A percentile compares a stretch with the other conserved stretches of the same genome.
phyloP scores from a whole-genome alignment of 2,329 filamentous ascomycete species.

The Fusarium duplospermum region DNA sequence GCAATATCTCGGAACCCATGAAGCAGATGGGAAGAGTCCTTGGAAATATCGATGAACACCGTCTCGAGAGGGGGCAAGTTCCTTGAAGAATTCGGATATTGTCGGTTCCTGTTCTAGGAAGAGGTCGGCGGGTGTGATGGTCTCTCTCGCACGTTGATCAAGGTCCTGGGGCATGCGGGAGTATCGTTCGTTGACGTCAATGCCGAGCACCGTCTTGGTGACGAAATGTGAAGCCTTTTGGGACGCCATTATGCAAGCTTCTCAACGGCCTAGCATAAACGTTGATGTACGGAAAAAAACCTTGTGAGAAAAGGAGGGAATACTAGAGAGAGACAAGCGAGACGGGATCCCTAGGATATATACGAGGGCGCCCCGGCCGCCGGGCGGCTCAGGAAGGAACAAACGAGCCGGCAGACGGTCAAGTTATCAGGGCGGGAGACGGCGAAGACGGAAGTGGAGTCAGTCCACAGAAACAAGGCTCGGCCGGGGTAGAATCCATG shows the following conservation, averaged over 20 bases:
- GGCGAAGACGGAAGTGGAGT: slow-evolving; percentile 12
- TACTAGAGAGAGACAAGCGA: not conserved
- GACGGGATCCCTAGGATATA: slow-evolving; percentile 15
- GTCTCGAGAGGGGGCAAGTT: slow-evolving; percentile 61
- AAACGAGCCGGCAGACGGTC: slow-evolving; percentile 15
- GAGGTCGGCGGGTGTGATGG: slow-evolving; percentile 43
- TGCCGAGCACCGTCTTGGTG: slow-evolving; percentile 46
- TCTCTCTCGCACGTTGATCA: slow-evolving; percentile 38
- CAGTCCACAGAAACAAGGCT: slow-evolving; percentile 15
- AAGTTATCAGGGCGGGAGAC: slow-evolving; percentile 2
- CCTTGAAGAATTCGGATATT: slow-evolving; percentile 69
- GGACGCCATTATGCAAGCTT: slow-evolving; percentile 20
- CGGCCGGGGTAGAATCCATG: not conserved
- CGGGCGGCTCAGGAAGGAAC: slow-evolving; percentile 17
- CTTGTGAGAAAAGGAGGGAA: not conserved
- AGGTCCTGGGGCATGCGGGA: slow-evolving; percentile 42
- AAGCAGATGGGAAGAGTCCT: slow-evolving; percentile 71
- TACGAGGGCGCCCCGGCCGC: slow-evolving; percentile 24
- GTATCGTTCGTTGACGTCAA: slow-evolving; percentile 47
- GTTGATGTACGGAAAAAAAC: not conserved
- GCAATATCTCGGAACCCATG: slow-evolving; percentile 80
- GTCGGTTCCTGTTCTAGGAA: slow-evolving; percentile 76
- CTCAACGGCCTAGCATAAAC: not conserved
- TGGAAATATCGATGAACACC: slow-evolving; percentile 63
- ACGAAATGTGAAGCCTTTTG: slow-evolving; percentile 35